A percentile compares a stretch with the other conserved stretches of the same genome.
These are phyloP conservation scores for Claviceps arundinis DNA, from an alignment of 2,329 filamentous ascomycete genomes.

Conservation along the genomic window DNA sequence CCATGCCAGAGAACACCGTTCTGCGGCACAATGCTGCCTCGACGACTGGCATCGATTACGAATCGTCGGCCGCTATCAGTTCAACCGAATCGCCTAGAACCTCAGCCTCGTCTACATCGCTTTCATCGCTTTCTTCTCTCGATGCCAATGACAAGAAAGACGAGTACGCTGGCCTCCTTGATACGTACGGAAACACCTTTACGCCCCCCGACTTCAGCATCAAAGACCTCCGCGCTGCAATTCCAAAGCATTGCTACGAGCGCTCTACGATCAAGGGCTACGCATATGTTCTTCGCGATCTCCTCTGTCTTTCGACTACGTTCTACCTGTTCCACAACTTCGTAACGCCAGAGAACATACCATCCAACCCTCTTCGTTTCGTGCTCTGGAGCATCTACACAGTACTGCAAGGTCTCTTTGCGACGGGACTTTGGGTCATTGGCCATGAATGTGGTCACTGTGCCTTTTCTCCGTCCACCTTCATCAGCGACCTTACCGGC, in stretches of 20 bases:
- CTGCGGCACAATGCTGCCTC: constrained; percentile 36
- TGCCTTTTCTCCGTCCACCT: constrained; percentile 86
- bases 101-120: constrained; percentile 73
- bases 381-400: constrained; percentile 55
- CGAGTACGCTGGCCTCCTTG: constrained; percentile 55
- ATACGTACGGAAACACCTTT: constrained; percentile 93
- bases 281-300: constrained; percentile 72
- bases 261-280: constrained; percentile 66
- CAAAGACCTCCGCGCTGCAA: constrained; percentile 93
- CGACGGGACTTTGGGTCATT: constrained; percentile 88
- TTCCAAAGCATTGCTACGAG: constrained; percentile 94
- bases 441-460: constrained; percentile 97
- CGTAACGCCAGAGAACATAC: constrained; percentile 72
- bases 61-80: constrained; percentile 43
- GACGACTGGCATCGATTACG: constrained; percentile 34
- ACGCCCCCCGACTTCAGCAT: constrained; percentile 90
- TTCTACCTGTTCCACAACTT: constrained; percentile 86
- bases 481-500: constrained; percentile 81
- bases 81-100: constrained; percentile 45
- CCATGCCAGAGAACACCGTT: constrained; percentile 27
- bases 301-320: constrained; percentile 55
- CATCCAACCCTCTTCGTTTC: constrained; percentile 52
- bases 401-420: constrained; percentile 81
- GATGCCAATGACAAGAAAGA: constrained; percentile 27
- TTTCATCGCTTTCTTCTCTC: constrained; percentile 74